A percentile compares a stretch with the other conserved stretches of the same genome.
phyloP scores from a whole-genome alignment of 2,329 filamentous ascomycete species.

The Myriosclerotinia scirpicola region DNA sequence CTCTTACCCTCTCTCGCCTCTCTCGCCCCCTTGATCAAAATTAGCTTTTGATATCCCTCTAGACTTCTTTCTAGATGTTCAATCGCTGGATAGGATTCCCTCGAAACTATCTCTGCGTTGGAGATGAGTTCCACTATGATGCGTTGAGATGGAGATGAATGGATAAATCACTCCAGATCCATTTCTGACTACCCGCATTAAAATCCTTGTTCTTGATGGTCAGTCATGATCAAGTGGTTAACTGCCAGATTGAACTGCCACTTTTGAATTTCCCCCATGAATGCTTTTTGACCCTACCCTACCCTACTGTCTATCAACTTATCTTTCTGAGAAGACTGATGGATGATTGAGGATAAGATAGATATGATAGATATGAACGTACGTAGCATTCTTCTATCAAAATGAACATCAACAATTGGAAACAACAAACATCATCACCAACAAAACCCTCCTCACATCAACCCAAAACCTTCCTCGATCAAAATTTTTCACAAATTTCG shows the following conservation, averaged over 20 bases:
- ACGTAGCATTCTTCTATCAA: too few relatives aligned
- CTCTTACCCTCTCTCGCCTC: background rate
- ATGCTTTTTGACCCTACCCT: too few relatives aligned
- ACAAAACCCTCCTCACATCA: too few relatives aligned
- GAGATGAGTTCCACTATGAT: conserved; percentile 6
- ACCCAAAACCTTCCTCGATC: background rate
- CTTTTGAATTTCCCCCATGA: too few relatives aligned
- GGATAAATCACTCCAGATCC: conserved; percentile 3
- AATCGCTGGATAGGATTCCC: background rate
- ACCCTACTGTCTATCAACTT: too few relatives aligned
- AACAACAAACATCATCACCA: too few relatives aligned
- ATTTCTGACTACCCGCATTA: conserved; percentile 1
- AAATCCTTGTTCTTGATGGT: background rate
- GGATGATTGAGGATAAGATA: too few relatives aligned
- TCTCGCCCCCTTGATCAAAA: background rate
- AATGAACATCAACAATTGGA: too few relatives aligned
- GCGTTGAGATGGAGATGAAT: conserved; percentile 3
- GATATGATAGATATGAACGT: too few relatives aligned
- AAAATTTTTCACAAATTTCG: background rate
- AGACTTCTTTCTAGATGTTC: background rate
- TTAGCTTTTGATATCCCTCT: background rate
- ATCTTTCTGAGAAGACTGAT: too few relatives aligned
- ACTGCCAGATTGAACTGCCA: too few relatives aligned
- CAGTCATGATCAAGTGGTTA: too few relatives aligned
- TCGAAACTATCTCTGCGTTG: background rate